Evolutionary conservation across 2,329 filamentous ascomycete genomes (phyloP), one percentile per base, ranked within the genome.

Genomic region (Lomentospora prolificans): DNA sequence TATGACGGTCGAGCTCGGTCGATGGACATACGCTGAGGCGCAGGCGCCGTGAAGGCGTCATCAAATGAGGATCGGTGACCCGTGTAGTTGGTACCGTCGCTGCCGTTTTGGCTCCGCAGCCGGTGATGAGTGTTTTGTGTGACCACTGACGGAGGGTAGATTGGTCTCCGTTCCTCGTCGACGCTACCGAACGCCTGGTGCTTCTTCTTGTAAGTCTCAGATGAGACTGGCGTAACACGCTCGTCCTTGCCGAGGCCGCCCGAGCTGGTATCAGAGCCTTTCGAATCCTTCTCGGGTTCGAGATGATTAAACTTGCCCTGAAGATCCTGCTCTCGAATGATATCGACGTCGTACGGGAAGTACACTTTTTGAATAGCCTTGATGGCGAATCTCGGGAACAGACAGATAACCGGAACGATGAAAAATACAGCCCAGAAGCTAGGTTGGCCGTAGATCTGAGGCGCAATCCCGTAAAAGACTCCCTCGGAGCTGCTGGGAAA

Each of bases 361-460:
- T 90, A 97, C 55, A 96, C 87, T 72, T 99, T 99, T 70, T 97
- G 94, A 52, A 94, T 72, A 30, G 85, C 77, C 73, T 99, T 99
- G 73, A 88, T 78, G 51, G 82, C 80, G 69, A 97, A 96, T 25
- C 94, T 85, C 9, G 94, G 94, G 58, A 95, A 83, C 53, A 99
- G 74, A 69, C 89, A 92, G 56, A 95, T 81, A 60, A 90, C 79
- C 1, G 90, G 82, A 2, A 89, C 90, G 56, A 96, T 74, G 52
- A 94, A 75, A 55, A 89, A 82, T 51, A 89, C 78, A 17, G 88
- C 85, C 94, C 94, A 99, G 74, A 96, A 99, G 1, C 84, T 84
- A 46, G 92, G 76, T 58, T 89, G 78, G 27, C 82, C 82, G 61
- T 95, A 97, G 8, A 95, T 82, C 70, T 97, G 82, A 1, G 79